Evolutionary conservation across 2,329 filamentous ascomycete species (phyloP), one percentile per base, ranked within the genome.

Genomic region (Exophiala alcalophila): DNA sequence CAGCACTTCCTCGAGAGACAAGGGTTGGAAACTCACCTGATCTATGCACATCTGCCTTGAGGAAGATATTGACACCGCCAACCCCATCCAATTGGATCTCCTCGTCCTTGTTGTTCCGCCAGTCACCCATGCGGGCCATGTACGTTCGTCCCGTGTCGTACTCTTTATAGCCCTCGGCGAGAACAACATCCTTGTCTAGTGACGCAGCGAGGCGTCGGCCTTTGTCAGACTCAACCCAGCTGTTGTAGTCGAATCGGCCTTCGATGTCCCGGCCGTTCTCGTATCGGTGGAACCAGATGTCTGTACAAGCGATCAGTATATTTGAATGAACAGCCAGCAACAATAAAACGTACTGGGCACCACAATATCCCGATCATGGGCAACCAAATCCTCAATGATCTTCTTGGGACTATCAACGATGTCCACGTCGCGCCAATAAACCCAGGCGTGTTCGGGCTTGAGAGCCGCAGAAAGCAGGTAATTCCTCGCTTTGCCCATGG

Each of bases 191-290:
- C 61, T 88, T 90, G 54, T 84, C 77, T 14, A 97, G 74, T 39
- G 71, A 79, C 4, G 76, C 70, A n/a, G 83, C 74, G 40, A 97
- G 76, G 59, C 82, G 84, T 46, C 84, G 78, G 33, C 78, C 89
- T 65, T 91, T 85, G 37, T 90, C 83, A 7, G 91, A 91, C 69
- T 98, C 92, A 57, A 94, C 79, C 92, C 92, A 98, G 1, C 92
- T 97, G 68, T 98, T 98, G 72, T 98, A 98, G 65, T 98, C 92
- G 62, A 97, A 98, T 76, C 87, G 82, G 52, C 92, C 92, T 70
- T 98, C 92, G 56, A 97, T 91, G 62, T 98, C 91, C 37, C 75
- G 74, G 18, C 81, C 79, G 55, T 91, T 78, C 53, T 77, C 73
- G 61, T 94, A 95, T 34, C 90, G 80, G 64, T 97, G 91, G 68